Conservation (phyloP, 257 asterid species). For the Echium plantagineum region DNA sequence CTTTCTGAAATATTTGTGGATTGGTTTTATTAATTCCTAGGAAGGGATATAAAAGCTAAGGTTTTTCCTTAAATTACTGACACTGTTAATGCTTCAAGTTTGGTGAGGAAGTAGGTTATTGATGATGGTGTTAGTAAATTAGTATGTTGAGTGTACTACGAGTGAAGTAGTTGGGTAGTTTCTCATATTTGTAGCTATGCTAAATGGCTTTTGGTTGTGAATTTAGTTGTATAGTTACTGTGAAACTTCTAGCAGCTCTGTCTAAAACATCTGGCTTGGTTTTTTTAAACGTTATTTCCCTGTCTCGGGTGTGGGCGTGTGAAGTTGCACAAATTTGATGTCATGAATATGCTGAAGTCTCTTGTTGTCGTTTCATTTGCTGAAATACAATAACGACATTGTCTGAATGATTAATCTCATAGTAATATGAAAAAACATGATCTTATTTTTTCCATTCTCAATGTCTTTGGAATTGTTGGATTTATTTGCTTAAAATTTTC, state of each 20-base stretch:
- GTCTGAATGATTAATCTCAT: not conserved
- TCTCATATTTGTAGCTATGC: not conserved
- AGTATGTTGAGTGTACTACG: not conserved
- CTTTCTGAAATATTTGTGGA: too few relatives aligned
- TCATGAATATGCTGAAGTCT: too few relatives aligned
- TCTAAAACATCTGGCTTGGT: not conserved
- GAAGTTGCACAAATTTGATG: too few relatives aligned
- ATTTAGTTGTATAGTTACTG: not conserved
- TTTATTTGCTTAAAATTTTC: not conserved
- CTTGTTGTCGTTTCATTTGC: too few relatives aligned
- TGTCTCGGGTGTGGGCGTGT: too few relatives aligned
- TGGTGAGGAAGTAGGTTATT: too few relatives aligned
- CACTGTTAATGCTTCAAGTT: too few relatives aligned
- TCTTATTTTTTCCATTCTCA: not conserved
- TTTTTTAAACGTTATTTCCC: too few relatives aligned
- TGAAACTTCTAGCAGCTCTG: not conserved
- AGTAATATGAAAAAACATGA: not conserved
- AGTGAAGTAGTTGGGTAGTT: conserved; percentile 5
- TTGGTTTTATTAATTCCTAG: too few relatives aligned
- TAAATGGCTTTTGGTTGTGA: not conserved
- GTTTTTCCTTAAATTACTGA: too few relatives aligned
- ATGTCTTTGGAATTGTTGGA: not conserved
- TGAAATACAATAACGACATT: too few relatives aligned
- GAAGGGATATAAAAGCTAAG: too few relatives aligned
- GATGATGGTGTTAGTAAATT: not conserved